phyloP scores from a whole-genome alignment of 306 rosid species.

The Castanea mollissima region DNA sequence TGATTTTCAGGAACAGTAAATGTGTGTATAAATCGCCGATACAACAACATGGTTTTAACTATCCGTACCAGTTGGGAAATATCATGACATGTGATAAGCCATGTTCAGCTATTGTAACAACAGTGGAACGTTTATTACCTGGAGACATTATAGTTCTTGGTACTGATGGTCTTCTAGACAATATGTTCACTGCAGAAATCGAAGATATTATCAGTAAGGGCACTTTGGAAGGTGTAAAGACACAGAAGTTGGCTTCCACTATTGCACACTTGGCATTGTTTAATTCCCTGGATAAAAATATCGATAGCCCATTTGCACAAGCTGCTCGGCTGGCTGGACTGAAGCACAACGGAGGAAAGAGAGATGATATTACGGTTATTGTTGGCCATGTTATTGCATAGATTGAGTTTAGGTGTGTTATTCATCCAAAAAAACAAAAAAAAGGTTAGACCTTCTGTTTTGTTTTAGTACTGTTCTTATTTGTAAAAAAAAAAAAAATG shows the following conservation, averaged over 20 bases:
- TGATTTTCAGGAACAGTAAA: slow-evolving; percentile 20
- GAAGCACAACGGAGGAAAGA: neutral
- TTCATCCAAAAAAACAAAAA: neutral
- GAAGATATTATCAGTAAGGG: neutral
- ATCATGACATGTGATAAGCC: neutral
- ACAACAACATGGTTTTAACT: slow-evolving; percentile 2
- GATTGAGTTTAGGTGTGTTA: neutral
- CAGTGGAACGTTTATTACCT: neutral
- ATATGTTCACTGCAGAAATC: neutral
- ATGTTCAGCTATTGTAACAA: neutral
- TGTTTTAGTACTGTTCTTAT: too few species aligned
- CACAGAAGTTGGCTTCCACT: neutral
- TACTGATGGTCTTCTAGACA: neutral
- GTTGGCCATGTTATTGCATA: neutral
- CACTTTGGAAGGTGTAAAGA: neutral
- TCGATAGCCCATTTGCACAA: neutral
- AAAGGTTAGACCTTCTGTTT: too few species aligned
- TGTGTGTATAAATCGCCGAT: neutral
- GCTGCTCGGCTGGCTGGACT: neutral
- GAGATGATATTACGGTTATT: neutral
- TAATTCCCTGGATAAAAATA: neutral
- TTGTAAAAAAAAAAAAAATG: too few species aligned
- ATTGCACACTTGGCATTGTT: neutral
- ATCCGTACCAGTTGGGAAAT: slow-evolving; percentile 13
- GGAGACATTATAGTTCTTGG: neutral